Conservation (phyloP, 2,329 filamentous ascomycete species). For the Colletotrichum sp. region DNA sequence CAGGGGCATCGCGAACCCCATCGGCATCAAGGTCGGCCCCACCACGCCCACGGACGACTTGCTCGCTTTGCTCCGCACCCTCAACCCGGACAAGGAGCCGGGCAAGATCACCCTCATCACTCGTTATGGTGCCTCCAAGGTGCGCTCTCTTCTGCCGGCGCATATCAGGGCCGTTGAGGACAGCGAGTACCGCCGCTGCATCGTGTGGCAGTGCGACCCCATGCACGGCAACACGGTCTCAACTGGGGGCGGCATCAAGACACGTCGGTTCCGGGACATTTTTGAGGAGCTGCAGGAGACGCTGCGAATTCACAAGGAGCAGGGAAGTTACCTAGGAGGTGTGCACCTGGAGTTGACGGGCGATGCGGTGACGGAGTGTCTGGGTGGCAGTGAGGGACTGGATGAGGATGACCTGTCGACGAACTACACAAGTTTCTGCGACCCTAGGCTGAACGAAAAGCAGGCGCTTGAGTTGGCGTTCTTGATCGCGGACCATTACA, state of each 20-base stretch:
- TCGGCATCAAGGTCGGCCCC: conserved; percentile 95
- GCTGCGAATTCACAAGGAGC: conserved; percentile 81
- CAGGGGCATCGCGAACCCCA: conserved; percentile 92
- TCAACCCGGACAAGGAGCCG: conserved; percentile 82
- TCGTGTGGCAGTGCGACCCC: conserved; percentile 98
- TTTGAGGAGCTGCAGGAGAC: conserved; percentile 86
- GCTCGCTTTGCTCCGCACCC: conserved; percentile 77
- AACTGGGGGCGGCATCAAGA: conserved; percentile 84
- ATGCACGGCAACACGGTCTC: conserved; percentile 88
- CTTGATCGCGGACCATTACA: conserved; percentile 83
- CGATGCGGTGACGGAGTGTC: conserved; percentile 94
- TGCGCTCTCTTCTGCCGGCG: conserved; percentile 74
- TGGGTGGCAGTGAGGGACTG: conserved; percentile 86
- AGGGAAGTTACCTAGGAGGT: conserved; percentile 87
- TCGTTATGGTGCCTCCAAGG: conserved; percentile 83
- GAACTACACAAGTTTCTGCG: conserved; percentile 96
- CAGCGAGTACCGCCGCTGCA: conserved; percentile 69
- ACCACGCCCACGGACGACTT: conserved; percentile 80
- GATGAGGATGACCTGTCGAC: conserved; percentile 87
- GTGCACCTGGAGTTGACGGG: conserved; percentile 96
- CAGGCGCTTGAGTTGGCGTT: conserved; percentile 96
- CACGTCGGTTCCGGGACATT: conserved; percentile 88
- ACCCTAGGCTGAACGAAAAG: conserved; percentile 95
- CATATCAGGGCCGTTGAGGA: conserved; percentile 90
- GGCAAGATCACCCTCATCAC: conserved; percentile 98